Evolutionary conservation across 495 filamentous ascomycete species (phyloP), one percentile per base, ranked within the genome.

Genomic region (Aspergillus cavernicola): DNA sequence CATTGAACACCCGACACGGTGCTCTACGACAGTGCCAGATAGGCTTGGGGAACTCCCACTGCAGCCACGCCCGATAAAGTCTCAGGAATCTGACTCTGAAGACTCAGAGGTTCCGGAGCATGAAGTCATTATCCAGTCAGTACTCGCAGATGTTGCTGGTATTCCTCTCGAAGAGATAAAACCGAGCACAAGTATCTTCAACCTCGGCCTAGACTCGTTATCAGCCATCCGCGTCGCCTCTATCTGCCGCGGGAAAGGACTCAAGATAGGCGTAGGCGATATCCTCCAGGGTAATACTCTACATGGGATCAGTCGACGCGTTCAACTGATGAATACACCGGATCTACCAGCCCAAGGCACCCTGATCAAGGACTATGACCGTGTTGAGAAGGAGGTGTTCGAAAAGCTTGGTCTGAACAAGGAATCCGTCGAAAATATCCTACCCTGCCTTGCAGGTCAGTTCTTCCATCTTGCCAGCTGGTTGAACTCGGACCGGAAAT

Each of bases 121-220:
- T 12, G 85, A 85, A 56, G 57, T 62, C 3, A 70, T 54, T 0
- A 79, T 96, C 49, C 73, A 85, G 0, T 69, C 75, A 38, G 79
- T 85, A 2, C 75, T 96, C 13, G 75, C 85, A 0, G 67, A 82
- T 24, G 71, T 90, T 4, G 85, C 88, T 0, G 79, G 77, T 10
- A 64, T 89, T 0, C 66, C 85, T 0, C 68, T 75, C n/a, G 60
- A 77, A 2, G 69, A 78, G 10, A 91, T 97, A 31, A 65, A 72
- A 7, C 76, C 77, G 24, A 67, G 71, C n/a, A 75, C 84, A 33
- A 89, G 80, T 19, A 87, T 96, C 19, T 95, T 92, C 63, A 84
- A 88, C 57, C 76, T 97, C 6, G 92, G 92, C 6, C 75, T 96
- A 31, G 92, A 97, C 63, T 96, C 92, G 3, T 89, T 97, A 61